Conservation (phyloP, 1,284 basidiomycete genomes). For the Clitocybe nebularis region DNA sequence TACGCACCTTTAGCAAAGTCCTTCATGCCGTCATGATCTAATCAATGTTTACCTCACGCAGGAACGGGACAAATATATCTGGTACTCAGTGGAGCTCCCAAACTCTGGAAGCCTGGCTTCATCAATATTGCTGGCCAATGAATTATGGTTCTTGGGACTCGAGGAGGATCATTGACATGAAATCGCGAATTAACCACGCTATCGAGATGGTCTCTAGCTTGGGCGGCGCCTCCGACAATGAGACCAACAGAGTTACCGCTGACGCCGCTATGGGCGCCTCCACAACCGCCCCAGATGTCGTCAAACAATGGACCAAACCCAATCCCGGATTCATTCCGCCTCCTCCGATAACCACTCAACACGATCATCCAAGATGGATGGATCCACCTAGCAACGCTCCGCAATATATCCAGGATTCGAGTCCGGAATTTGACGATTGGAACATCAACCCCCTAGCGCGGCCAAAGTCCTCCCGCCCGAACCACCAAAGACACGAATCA, state of each 20-base stretch:
- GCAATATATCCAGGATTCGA: background rate
- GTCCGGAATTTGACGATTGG: slow-evolving; percentile 1
- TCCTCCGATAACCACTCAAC: background rate
- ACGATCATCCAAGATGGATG: background rate
- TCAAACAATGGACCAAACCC: background rate
- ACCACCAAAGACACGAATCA: background rate
- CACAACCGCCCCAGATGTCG: background rate
- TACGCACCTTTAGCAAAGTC: background rate
- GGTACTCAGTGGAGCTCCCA: slow-evolving; percentile 49
- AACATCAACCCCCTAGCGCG: background rate
- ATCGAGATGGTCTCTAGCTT: slow-evolving; percentile 29
- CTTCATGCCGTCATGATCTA: slow-evolving; percentile 27
- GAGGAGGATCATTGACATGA: slow-evolving; percentile 38
- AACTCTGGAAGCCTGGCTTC: slow-evolving; percentile 50
- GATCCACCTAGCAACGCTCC: background rate
- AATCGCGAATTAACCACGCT: slow-evolving; percentile 49
- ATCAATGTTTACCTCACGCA: slow-evolving; percentile 13
- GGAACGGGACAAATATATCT: slow-evolving; percentile 49
- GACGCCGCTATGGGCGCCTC: background rate
- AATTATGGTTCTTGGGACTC: slow-evolving; percentile 44
- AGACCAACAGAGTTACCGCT: background rate
- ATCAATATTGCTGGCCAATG: slow-evolving; percentile 52
- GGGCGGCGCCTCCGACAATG: slow-evolving; percentile 7
- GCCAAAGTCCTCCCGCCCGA: background rate
- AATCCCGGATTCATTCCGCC: background rate